Percentiles rank a stretch among this genome's conserved stretches.
Conservation (phyloP, 2,329 filamentous ascomycete species). For the Fusarium newnesense region DNA sequence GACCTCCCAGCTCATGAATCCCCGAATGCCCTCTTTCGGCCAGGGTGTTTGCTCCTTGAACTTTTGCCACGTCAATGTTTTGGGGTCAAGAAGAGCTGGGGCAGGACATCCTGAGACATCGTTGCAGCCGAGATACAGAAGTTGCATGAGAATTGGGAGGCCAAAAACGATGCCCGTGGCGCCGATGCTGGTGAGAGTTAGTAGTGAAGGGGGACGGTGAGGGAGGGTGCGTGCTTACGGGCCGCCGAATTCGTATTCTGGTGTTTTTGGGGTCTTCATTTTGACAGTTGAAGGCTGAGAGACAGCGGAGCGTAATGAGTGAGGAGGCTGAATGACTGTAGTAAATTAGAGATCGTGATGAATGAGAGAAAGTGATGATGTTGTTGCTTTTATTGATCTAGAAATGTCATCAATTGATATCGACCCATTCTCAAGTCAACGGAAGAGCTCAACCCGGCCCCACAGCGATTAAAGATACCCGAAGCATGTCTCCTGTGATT, state of each 20-base stretch:
- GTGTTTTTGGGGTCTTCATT: slow-evolving; percentile 17
- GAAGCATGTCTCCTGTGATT: background rate
- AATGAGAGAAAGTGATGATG: background rate
- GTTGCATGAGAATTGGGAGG: slow-evolving; percentile 78
- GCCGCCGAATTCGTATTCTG: slow-evolving; percentile 48
- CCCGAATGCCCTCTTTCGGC: slow-evolving; percentile 73
- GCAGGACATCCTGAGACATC: slow-evolving; percentile 88
- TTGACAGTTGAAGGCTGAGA: background rate
- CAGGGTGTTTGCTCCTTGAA: slow-evolving; percentile 82
- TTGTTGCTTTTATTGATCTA: background rate
- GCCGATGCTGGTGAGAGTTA: slow-evolving; percentile 65
- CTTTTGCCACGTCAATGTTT: slow-evolving; percentile 71
- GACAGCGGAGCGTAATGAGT: background rate
- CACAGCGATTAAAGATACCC: slow-evolving; percentile 1
- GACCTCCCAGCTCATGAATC: slow-evolving; percentile 73
- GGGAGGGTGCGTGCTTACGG: slow-evolving; percentile 42
- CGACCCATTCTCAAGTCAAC: slow-evolving; percentile 31
- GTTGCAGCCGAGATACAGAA: slow-evolving; percentile 84
- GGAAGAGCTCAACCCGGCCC: slow-evolving; percentile 34
- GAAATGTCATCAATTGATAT: slow-evolving; percentile 1
- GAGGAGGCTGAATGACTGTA: background rate
- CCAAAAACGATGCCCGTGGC: slow-evolving; percentile 79
- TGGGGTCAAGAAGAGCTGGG: slow-evolving; percentile 76
- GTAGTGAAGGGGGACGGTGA: background rate
- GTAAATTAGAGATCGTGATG: background rate